Evolutionary conservation across 768 basidiomycete genomes (phyloP).

Genomic region (Auriculariales sp.): DNA sequence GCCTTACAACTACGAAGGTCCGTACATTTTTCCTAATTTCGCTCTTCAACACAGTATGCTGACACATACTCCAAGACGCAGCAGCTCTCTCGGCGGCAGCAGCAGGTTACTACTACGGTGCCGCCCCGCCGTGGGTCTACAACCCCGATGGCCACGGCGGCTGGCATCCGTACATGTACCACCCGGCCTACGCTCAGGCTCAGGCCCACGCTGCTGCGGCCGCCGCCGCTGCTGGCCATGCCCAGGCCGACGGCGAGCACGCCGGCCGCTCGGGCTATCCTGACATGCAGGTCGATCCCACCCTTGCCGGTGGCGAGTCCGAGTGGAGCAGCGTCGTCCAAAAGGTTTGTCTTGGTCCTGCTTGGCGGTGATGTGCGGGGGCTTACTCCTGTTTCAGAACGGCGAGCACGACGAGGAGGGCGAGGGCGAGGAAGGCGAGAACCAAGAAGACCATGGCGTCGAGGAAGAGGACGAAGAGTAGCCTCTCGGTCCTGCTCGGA

Average conservation of each 20-base stretch:
- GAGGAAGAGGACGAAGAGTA: conserved; percentile 3
- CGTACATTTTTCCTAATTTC: background rate
- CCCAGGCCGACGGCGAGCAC: background rate
- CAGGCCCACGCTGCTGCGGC: background rate
- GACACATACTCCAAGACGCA: background rate
- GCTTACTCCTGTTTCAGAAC: background rate
- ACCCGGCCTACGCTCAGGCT: background rate
- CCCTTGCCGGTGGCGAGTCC: background rate
- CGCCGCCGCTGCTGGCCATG: background rate
- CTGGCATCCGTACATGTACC: background rate
- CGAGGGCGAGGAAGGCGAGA: conserved; percentile 4
- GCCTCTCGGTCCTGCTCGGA: too few relatives aligned
- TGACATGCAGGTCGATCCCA: background rate
- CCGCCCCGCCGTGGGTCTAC: background rate
- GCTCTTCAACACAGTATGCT: background rate
- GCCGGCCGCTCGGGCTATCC: background rate
- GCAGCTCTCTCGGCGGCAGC: background rate
- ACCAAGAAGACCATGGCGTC: conserved; percentile 8
- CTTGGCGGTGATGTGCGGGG: too few relatives aligned
- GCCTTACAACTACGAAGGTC: background rate
- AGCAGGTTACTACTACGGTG: background rate
- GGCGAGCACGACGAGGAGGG: conserved; percentile 2
- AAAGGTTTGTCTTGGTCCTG: too few relatives aligned
- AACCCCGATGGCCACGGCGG: background rate
- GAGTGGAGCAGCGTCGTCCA: background rate